Base-by-base conservation (phyloP, 2,329 filamentous ascomycete genomes). In the Ambrosiella xylebori region DNA sequence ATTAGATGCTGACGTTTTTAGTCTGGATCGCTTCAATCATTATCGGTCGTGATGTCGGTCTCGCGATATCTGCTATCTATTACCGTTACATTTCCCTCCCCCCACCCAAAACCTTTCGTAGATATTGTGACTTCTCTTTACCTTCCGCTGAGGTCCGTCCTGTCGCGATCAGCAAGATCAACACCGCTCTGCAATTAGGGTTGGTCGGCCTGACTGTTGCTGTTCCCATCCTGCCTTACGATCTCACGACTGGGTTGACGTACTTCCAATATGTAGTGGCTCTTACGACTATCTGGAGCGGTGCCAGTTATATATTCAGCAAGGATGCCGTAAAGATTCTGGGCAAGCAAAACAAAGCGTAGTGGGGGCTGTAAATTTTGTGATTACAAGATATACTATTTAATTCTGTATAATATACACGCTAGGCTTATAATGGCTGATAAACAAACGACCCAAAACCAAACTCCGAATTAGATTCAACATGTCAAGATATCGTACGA, bases 51-150 rank as follows among this genome's bases (percentile, higher is more conserved):
- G 93, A 98, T 65, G 79, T 86, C 47, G 87, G 84, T 17, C 78
- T 98, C 3, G 89, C 79, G 35, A 76, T 95, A 19, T 82, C 89
- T 1, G 93, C 93, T 27, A 83, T 98, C 64, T 97, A 96, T 73
- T 97, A 93, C 70, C 85, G 93, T 62, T 97, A 88, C 80, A 94
- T 96, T 63, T 94, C 88, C 1, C 77, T 98, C 5, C 93, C 93
- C 0, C 84, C 87, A 0, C 93, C 93, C 1, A 97, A 97, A 72
- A 97, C 93, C 0, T 87, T 96, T 70, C 72, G 79, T 15, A 77
- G 93, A 15, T 98, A 97, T 71, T 98, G 93, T 93, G 93, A 98
- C 71, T 97, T 98, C 67, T 91, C 86, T 2, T 77, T 98, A 12
- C 93, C 88, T 1, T 87, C 83, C 44, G 88, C 88, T 2, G 87